Percentiles rank a stretch among this genome's conserved stretches.
Evolutionary conservation across 768 basidiomycete genomes (phyloP).

Genomic region (Cyclocybe cylindracea): DNA sequence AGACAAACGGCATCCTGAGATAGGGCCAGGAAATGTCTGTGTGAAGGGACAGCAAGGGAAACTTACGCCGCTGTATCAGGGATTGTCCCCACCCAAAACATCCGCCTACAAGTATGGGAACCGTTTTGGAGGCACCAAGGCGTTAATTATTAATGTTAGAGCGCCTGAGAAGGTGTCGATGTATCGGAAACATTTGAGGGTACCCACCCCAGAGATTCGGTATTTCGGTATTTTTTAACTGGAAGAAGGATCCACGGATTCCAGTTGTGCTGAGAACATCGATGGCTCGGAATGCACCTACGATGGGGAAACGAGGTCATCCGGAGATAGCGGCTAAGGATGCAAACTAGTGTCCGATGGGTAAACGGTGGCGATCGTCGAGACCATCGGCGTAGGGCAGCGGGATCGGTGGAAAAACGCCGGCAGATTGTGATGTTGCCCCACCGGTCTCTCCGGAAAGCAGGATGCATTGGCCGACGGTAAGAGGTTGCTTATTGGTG

Average conservation of each 20-base stretch:
- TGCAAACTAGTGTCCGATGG: conserved; percentile 19
- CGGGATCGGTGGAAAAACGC: no score
- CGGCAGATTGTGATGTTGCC: no score
- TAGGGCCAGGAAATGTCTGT: no score
- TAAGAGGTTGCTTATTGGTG: no score
- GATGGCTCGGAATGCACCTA: conserved; percentile 14
- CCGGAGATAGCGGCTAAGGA: conserved; percentile 26
- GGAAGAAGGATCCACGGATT: conserved; percentile 25
- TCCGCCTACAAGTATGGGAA: background rate
- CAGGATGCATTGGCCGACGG: no score
- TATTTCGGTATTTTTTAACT: conserved; percentile 16
- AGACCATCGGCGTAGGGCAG: no score
- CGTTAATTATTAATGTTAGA: background rate
- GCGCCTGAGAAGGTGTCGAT: conserved; percentile 1
- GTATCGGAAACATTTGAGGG: conserved; percentile 12
- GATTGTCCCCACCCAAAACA: no score
- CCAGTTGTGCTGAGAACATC: conserved; percentile 17
- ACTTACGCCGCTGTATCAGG: no score
- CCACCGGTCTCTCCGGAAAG: no score
- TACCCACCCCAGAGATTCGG: conserved; percentile 27
- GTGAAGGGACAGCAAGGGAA: no score
- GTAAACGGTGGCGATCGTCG: conserved; percentile 11
- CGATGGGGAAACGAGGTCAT: conserved; percentile 20
- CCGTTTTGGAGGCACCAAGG: background rate
- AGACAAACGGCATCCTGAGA: no score